Evolutionary conservation across 441 rosid species (phyloP).

Genomic region (Croton laevigatus): DNA sequence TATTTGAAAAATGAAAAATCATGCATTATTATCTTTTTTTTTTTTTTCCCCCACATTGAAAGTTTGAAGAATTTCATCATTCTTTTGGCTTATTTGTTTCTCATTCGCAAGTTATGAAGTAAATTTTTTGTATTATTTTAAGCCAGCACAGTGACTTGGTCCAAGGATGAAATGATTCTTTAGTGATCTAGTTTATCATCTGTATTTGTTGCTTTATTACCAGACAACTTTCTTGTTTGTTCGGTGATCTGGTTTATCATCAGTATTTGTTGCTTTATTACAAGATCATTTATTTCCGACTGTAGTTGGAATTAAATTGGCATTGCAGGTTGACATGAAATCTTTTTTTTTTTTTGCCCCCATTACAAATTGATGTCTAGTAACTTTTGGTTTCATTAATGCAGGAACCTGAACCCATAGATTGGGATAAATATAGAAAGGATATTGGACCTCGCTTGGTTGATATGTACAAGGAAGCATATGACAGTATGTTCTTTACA

Average conservation of each 20-base stretch:
- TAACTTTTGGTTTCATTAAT: slow-evolving; percentile 12
- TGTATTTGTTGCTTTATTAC: not conserved
- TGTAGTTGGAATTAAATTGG: not conserved
- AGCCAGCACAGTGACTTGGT: not conserved
- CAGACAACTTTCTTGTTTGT: not conserved
- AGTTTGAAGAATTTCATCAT: not conserved
- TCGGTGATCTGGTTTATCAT: not conserved
- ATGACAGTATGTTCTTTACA: slow-evolving; percentile 54
- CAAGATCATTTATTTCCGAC: not conserved
- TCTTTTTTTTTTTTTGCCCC: not conserved
- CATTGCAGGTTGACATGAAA: not conserved
- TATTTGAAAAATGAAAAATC: not conserved
- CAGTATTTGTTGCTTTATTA: not conserved
- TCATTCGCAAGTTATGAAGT: not conserved
- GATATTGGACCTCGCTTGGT: slow-evolving; percentile 84
- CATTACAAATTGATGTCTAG: not conserved
- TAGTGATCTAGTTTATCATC: not conserved
- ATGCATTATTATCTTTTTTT: not conserved
- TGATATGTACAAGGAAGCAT: slow-evolving; percentile 88
- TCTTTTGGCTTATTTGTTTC: not conserved
- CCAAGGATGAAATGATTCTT: not conserved
- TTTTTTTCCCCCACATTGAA: not conserved
- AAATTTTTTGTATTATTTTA: not conserved
- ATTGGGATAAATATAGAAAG: slow-evolving; percentile 89
- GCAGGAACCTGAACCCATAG: slow-evolving; percentile 91